Percentiles rank a stretch among this genome's conserved stretches.
Conservation (phyloP, 192 early-diverging fungal genomes). For the Phycomyces nitens region DNA sequence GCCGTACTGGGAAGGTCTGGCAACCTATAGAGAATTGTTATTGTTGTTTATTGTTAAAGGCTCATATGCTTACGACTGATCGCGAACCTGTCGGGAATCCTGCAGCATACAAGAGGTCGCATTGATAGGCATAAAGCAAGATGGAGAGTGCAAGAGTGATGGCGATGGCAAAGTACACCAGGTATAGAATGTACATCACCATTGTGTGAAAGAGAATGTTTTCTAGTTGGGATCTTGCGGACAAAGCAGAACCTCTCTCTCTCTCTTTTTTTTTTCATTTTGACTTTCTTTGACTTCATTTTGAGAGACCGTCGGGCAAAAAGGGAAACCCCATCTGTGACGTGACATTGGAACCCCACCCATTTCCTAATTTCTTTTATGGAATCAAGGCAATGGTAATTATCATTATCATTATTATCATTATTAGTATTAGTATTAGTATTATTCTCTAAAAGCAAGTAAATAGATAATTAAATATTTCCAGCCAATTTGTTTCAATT, state of each 20-base stretch:
- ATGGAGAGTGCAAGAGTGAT: conserved; percentile 22
- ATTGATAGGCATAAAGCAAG: conserved; percentile 33
- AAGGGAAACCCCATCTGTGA: conserved; percentile 4
- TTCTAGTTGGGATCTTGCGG: too few species aligned
- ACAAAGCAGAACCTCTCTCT: too few species aligned
- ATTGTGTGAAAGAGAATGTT: conserved; percentile 3
- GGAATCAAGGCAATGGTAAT: too few species aligned
- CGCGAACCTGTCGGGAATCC: conserved; percentile 33
- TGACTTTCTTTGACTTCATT: not conserved
- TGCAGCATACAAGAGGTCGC: conserved; percentile 32
- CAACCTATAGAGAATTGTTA: conserved; percentile 42
- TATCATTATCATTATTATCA: too few species aligned
- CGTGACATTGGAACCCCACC: not conserved
- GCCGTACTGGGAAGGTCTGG: conserved; percentile 64
- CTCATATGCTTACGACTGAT: conserved; percentile 21
- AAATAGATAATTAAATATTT: too few species aligned
- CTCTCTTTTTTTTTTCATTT: not conserved
- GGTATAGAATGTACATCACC: conserved; percentile 19
- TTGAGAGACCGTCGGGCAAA: not conserved
- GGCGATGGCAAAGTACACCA: conserved; percentile 26
- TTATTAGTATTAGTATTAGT: too few species aligned
- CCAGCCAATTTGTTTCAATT: too few species aligned
- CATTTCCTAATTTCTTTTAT: not conserved
- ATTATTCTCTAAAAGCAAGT: too few species aligned
- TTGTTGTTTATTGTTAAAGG: not conserved